Conservation (phyloP, 495 filamentous ascomycete genomes). For the Cercophora samala region DNA sequence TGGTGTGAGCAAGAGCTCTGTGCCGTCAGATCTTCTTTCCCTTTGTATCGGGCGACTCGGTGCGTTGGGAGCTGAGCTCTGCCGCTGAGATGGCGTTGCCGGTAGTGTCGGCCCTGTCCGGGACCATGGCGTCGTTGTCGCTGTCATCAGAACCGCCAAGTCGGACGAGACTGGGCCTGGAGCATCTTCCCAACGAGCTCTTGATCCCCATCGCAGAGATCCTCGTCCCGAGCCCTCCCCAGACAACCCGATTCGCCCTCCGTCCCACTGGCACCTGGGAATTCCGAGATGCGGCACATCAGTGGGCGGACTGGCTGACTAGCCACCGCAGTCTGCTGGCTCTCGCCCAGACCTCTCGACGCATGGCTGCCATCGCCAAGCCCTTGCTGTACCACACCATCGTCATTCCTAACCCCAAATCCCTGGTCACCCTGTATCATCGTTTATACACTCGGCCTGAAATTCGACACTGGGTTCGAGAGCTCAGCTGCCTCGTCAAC, state of each 20-base stretch:
- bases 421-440: constrained; percentile 25
- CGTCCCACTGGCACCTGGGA: constrained; percentile 34
- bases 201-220: constrained; percentile 30
- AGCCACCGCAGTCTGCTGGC: constrained; percentile 26
- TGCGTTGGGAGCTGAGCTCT: neutral
- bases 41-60: neutral
- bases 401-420: constrained; percentile 26
- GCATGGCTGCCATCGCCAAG: constrained; percentile 32
- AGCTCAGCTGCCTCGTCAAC: constrained; percentile 32
- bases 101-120: neutral
- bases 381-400: constrained; percentile 34
- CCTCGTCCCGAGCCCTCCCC: constrained; percentile 26
- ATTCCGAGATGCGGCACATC: constrained; percentile 30
- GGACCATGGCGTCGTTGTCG: neutral
- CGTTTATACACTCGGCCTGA: constrained; percentile 24
- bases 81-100: neutral
- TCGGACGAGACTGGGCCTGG: constrained; percentile 13
- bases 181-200: constrained; percentile 31
- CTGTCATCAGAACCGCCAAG: neutral
- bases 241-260: constrained; percentile 34
- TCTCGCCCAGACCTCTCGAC: constrained; percentile 32
- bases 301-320: constrained; percentile 30
- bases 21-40: neutral
- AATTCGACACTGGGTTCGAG: constrained; percentile 31
- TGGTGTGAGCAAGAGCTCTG: neutral